Base-by-base conservation (phyloP, 768 basidiomycete species). In the Obba rivulosa region DNA sequence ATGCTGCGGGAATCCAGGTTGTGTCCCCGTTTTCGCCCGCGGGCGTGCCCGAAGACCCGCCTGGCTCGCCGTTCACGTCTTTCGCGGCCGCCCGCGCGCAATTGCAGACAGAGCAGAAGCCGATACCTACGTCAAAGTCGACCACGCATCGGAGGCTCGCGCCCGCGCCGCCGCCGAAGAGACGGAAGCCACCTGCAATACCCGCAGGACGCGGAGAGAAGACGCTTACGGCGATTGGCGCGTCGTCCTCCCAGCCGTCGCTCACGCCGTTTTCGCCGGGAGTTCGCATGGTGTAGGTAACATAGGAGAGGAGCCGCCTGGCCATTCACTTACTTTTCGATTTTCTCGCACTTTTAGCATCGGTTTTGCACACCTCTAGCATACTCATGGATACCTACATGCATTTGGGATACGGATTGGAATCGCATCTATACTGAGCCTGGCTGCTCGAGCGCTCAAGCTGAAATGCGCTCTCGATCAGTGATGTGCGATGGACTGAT, bases 141-240 rank as follows among this genome's bases (percentile, higher is more conserved):
- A 43, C 55, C 13, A 41, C 48, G 16, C 51, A 55, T n/a, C 54
- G 63, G 21, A 50, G 80, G 47, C 69, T 75, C 3, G 76, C 85
- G 2, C 82, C 86, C 0, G 81, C 87, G n/a, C 76, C 81, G 9
- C 83, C 85, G 17, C 75, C 75, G 3, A 80, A 80, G 58, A 72
- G 86, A 39, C 68, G 87, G 58, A 85, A 85, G 56, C 80, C 87
- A 1, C 87, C 87, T 28, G 82, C 86, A 14, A 72, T 83, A 39
- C 85, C 87, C 1, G 47, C 55, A 13, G 71, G 69, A 24, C 69
- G 62, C 42, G 74, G 73, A 0, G 71, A 74, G 46, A 58, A 13
- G 81, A 79, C 8, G 75, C 73, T 86, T 28, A 80, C 80, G 7
- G 70, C 81, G 1, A 84, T 86, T 35, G 69, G 73, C 18, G 65